Percentiles rank a stretch among this genome's conserved stretches.
Evolutionary conservation across 208 protist species (phyloP).

Genomic region (Phytomonas francai): DNA sequence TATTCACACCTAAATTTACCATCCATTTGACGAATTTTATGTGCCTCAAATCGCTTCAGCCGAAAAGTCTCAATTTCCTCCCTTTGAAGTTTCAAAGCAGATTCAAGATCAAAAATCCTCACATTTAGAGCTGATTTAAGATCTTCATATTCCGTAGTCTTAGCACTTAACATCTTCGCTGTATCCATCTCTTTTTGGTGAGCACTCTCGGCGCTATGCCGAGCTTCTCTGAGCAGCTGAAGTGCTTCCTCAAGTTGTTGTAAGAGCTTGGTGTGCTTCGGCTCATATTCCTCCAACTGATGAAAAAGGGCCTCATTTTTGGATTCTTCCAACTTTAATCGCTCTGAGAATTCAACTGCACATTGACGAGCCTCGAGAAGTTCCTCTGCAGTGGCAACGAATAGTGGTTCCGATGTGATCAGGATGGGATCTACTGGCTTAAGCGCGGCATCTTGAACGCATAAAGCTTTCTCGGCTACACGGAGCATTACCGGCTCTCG

Average conservation of each 20-base stretch:
- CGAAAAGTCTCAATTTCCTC: constrained; percentile 26
- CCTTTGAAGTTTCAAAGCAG: background rate
- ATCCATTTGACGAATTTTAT: constrained; percentile 13
- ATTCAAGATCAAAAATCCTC: background rate
- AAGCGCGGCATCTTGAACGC: constrained; percentile 13
- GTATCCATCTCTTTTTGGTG: background rate
- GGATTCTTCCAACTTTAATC: constrained; percentile 19
- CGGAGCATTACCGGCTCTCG: constrained; percentile 13
- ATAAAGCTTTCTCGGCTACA: constrained; percentile 11
- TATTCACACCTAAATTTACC: constrained; percentile 1
- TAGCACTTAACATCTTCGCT: background rate
- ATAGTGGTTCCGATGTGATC: constrained; percentile 16
- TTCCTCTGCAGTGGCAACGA: constrained; percentile 16
- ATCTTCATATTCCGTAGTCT: background rate
- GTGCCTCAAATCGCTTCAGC: constrained; percentile 16
- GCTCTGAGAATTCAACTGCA: constrained; percentile 17
- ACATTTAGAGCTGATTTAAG: background rate
- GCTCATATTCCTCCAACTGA: constrained; percentile 8
- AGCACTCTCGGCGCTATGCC: background rate
- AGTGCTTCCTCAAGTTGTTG: constrained; percentile 17
- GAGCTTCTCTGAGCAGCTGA: constrained; percentile 17
- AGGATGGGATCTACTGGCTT: constrained; percentile 10
- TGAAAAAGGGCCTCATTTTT: constrained; percentile 12
- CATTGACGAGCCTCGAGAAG: constrained; percentile 11
- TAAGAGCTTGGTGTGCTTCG: constrained; percentile 8